A percentile compares a stretch with the other conserved stretches of the same genome.
phyloP scores from a whole-genome alignment of 306 rosid genomes.

The Delonix regia region DNA sequence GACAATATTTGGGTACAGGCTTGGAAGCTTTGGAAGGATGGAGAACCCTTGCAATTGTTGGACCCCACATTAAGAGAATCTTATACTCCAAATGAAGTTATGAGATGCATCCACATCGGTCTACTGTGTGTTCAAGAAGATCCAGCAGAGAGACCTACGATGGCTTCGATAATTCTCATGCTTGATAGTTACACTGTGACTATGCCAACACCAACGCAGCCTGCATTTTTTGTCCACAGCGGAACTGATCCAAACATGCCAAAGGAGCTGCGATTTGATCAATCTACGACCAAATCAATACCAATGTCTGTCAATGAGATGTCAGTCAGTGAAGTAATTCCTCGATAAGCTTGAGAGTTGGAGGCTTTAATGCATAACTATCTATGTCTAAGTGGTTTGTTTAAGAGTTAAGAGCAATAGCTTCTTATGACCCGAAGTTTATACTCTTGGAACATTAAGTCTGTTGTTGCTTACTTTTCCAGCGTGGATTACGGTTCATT shows the following conservation, averaged over 20 bases:
- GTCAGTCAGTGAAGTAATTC: constrained; percentile 33
- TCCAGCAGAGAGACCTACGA: too few species aligned
- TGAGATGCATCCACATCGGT: too few species aligned
- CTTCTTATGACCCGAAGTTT: background rate
- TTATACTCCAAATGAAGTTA: too few species aligned
- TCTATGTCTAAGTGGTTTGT: background rate
- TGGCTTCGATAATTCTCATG: too few species aligned
- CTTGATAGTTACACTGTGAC: too few species aligned
- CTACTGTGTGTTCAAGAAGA: too few species aligned
- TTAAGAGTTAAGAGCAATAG: background rate
- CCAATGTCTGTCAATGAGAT: constrained; percentile 27
- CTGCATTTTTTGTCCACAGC: too few species aligned
- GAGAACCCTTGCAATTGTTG: too few species aligned
- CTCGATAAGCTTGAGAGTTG: constrained; percentile 20
- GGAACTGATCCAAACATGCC: constrained; percentile 20
- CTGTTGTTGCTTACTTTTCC: background rate
- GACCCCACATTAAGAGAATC: too few species aligned
- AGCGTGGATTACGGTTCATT: background rate
- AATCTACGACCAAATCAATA: constrained; percentile 19
- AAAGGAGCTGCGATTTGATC: background rate
- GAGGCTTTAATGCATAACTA: background rate
- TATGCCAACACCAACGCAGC: too few species aligned
- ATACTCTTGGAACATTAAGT: background rate
- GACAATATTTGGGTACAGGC: too few species aligned
- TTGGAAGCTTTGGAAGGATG: too few species aligned